Conservation (phyloP, 176 grass and related monocot genomes). For the Puya raimondii region DNA sequence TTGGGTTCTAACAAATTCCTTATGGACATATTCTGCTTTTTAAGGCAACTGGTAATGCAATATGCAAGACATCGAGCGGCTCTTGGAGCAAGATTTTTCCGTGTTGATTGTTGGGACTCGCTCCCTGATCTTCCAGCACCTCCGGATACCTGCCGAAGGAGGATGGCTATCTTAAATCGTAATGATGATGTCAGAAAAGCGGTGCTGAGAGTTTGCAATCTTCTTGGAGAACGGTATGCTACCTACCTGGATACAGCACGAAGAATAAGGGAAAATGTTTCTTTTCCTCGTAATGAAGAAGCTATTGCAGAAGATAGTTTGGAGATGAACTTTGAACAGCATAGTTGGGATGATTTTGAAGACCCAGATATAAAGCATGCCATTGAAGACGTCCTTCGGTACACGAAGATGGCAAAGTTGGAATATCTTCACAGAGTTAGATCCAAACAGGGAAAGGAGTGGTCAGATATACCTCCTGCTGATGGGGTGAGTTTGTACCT, state of each 20-base stretch:
- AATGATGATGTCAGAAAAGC: conserved; percentile 57
- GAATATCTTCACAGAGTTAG: conserved; percentile 38
- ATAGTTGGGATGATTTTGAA: conserved; percentile 75
- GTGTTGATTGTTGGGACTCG: conserved; percentile 58
- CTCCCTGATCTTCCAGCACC: conserved; percentile 76
- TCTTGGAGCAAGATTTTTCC: conserved; percentile 65
- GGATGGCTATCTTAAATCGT: conserved; percentile 64
- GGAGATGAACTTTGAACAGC: conserved; percentile 30
- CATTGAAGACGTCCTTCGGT: conserved; percentile 71
- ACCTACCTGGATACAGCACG: conserved; percentile 40
- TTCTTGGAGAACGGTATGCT: conserved; percentile 55
- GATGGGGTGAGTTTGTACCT: conserved; percentile 17
- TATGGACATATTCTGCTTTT: conserved; percentile 19
- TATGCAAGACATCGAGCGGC: conserved; percentile 61
- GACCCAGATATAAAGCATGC: conserved; percentile 71
- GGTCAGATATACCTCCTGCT: conserved; percentile 17
- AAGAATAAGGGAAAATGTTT: conserved; percentile 32
- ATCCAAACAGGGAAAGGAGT: conserved; percentile 18
- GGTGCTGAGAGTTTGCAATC: conserved; percentile 56
- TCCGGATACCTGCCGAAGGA: conserved; percentile 57
- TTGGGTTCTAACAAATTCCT: not conserved
- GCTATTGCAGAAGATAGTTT: conserved; percentile 20
- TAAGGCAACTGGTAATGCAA: conserved; percentile 67
- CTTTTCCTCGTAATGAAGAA: conserved; percentile 23
- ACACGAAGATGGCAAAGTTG: conserved; percentile 61